A percentile compares a stretch with the other conserved stretches of the same genome.
Evolutionary conservation across 257 asterid genomes (phyloP).

Genomic region (Lavandula angustifolia): DNA sequence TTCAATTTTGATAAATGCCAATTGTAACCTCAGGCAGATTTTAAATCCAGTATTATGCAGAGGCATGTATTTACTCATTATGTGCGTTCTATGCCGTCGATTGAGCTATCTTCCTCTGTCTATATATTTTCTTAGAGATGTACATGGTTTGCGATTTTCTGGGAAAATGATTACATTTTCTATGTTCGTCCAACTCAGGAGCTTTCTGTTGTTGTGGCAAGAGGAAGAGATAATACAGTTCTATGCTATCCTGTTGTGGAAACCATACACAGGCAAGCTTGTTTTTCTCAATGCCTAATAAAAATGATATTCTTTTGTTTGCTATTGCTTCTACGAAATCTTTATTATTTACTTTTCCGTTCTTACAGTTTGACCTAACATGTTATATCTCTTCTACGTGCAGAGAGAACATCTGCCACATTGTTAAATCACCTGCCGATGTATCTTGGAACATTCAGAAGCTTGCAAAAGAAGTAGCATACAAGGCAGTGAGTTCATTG

Average conservation of each 20-base stretch:
- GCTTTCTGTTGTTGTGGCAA: conserved; percentile 89
- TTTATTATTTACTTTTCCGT: conserved; percentile 7
- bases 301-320: not conserved
- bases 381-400: conserved; percentile 3
- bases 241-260: conserved; percentile 86
- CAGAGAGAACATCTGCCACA: conserved; percentile 94
- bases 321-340: conserved; percentile 9
- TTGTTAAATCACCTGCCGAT: conserved; percentile 90
- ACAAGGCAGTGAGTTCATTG: conserved; percentile 76
- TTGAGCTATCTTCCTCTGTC: conserved; percentile 16
- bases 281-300: conserved; percentile 1
- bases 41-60: conserved; percentile 1
- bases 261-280: conserved; percentile 75
- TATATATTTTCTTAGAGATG: not conserved
- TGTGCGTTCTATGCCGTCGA: not conserved
- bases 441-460: conserved; percentile 73
- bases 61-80: not conserved
- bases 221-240: conserved; percentile 76
- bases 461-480: conserved; percentile 87
- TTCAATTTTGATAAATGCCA: not conserved
- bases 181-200: conserved; percentile 51
- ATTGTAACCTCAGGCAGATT: not conserved
- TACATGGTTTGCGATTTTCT: not conserved
- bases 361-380: conserved; percentile 8
- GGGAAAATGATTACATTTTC: conserved; percentile 21